Base-by-base conservation (phyloP, 306 rosid species). In the Fragaria nilgerrensis region DNA sequence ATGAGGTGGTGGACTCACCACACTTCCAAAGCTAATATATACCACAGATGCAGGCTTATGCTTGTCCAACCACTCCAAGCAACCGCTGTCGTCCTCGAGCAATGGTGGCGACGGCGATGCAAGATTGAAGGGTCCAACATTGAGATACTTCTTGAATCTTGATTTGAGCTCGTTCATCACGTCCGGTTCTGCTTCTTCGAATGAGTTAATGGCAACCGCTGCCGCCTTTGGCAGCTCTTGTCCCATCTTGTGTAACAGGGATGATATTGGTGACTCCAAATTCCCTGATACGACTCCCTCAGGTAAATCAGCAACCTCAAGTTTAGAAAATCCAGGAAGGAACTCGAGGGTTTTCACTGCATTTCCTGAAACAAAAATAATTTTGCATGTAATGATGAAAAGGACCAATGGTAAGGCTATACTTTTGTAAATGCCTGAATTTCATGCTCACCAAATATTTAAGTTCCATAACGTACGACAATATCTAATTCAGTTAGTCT, bases 121-220 rank as follows among this genome's bases (percentile, higher is more conserved):
- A 22, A 88, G 68, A n/a, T 22, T 78, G 73, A 92, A 81, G 20
- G 97, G 96, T 75, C 97, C 97, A 22, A 94, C 63, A 16, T 89
- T 79, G 5, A 94, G 81, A 6, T 88, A 58, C 64, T 58, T 55
- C 0, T 41, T 45, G 67, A 89, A 78, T 32, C 52, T 84, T 4
- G 84, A 68, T 43, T 78, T 79, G 1, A 92, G 89, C 6, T 65
- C 59, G 2, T 75, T 70, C 3, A 45, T 73, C 1, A 77, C 69
- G 0, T 63, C 78, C 16, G 79, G 64, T 72, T 88, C 87, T 8
- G 89, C 3, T 39, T 70, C 79, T 48, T 70, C 81, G 52, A 84
- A 94, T 0, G 93, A 94, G 85, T 94, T 94, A 22, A 92, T 77
- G 53, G 82, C 81, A 43, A 94, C 87, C 2, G 89, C 87, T 0